phyloP scores from a whole-genome alignment of 1,284 basidiomycete species.

The Ceratorhiza oryzae-sativae region DNA sequence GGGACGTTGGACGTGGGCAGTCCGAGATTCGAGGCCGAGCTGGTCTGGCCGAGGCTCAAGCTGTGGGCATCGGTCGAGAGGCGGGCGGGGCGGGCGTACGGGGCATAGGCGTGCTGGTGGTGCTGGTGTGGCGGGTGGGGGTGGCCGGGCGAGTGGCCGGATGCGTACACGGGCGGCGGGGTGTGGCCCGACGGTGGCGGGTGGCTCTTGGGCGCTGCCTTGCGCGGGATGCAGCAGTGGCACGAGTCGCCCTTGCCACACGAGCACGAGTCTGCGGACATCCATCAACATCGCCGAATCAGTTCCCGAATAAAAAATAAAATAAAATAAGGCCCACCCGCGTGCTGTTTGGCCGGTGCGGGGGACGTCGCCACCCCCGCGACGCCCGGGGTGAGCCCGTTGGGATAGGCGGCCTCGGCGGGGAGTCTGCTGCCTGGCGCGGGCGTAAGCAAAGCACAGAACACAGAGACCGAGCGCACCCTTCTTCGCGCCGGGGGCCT shows the following conservation, averaged over 20 bases:
- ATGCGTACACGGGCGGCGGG: slow-evolving; percentile 14
- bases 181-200: slow-evolving; percentile 50
- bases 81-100: slow-evolving; percentile 40
- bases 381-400: slow-evolving; percentile 66
- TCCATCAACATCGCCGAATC: not conserved
- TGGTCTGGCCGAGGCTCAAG: slow-evolving; percentile 59
- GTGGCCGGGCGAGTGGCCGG: slow-evolving; percentile 28
- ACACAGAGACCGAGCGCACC: slow-evolving; percentile 54
- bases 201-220: slow-evolving; percentile 42
- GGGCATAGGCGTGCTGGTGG: slow-evolving; percentile 44
- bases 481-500: slow-evolving; percentile 59
- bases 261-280: slow-evolving; percentile 50
- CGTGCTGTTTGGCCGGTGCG: not conserved
- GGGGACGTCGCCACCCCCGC: slow-evolving; percentile 56
- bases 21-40: slow-evolving; percentile 61
- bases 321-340: slow-evolving; percentile 42
- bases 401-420: slow-evolving; percentile 71
- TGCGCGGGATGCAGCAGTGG: slow-evolving; percentile 62
- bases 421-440: slow-evolving; percentile 47
- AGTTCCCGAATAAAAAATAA: not conserved
- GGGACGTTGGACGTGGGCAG: slow-evolving; percentile 47
- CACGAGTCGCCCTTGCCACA: slow-evolving; percentile 56
- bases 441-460: slow-evolving; percentile 38
- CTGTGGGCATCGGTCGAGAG: slow-evolving; percentile 48
- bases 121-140: slow-evolving; percentile 47